These are phyloP conservation scores for Verticillium nubilum DNA, from an alignment of 2,329 filamentous ascomycete species.

Conservation along the genomic window DNA sequence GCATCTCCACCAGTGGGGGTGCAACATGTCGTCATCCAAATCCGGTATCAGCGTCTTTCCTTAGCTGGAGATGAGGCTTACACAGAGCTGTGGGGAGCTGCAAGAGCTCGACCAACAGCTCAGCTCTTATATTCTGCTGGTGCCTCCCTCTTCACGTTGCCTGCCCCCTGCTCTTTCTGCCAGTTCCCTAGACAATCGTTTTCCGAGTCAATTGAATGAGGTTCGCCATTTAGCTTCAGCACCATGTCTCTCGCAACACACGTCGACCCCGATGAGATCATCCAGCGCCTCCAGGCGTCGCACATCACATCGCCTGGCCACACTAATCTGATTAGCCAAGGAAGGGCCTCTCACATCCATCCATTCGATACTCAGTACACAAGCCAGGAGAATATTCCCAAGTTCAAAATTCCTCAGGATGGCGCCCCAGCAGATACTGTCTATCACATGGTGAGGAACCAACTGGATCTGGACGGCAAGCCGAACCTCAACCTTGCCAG, in stretches of 20 bases:
- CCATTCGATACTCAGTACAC: slow-evolving; percentile 55
- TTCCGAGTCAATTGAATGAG: neutral
- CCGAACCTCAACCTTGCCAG: slow-evolving; percentile 64
- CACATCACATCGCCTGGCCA: slow-evolving; percentile 28
- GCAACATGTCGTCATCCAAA: slow-evolving; percentile 1
- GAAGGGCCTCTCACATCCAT: slow-evolving; percentile 44
- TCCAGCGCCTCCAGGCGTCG: slow-evolving; percentile 43
- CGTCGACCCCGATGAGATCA: slow-evolving; percentile 50
- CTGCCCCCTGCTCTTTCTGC: neutral
- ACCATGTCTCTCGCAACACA: slow-evolving; percentile 12
- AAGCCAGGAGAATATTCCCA: slow-evolving; percentile 45
- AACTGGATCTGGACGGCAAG: slow-evolving; percentile 58
- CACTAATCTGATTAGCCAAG: slow-evolving; percentile 28
- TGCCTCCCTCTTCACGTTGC: neutral
- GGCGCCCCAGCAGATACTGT: slow-evolving; percentile 58
- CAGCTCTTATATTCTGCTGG: neutral
- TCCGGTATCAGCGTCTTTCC: neutral
- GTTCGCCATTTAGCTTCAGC: neutral
- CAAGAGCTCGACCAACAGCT: neutral
- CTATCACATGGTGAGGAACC: slow-evolving; percentile 59
- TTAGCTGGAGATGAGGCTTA: neutral
- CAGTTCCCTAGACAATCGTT: slow-evolving; percentile 15
- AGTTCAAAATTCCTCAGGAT: slow-evolving; percentile 51
- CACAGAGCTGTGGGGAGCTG: neutral
- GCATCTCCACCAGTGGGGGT: neutral